Percentiles rank a stretch among this genome's conserved stretches.
phyloP scores from a whole-genome alignment of 768 basidiomycete genomes.

The Pleurotus eryngii region DNA sequence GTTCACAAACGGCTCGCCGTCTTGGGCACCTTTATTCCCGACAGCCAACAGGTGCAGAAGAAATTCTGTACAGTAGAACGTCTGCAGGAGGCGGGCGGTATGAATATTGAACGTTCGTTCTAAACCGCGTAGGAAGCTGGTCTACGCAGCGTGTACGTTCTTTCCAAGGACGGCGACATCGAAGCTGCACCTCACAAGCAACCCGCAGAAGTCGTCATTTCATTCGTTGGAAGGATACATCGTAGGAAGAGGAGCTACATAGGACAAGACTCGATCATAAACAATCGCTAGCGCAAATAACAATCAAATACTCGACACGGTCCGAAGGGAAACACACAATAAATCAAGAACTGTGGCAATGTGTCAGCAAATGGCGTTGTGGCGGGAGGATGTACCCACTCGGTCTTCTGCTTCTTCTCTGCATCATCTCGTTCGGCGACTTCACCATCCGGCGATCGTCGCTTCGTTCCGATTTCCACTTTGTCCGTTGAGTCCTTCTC shows the following conservation, averaged over 20 bases:
- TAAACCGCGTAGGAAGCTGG: too few species aligned
- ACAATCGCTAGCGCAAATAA: neutral
- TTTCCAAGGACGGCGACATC: too few species aligned
- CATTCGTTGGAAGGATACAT: neutral
- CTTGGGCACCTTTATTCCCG: too few species aligned
- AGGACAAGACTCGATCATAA: neutral
- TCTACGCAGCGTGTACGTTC: too few species aligned
- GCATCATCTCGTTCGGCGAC: neutral
- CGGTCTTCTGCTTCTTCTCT: neutral
- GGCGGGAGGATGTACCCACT: neutral
- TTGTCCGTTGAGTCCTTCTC: neutral
- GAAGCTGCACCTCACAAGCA: too few species aligned
- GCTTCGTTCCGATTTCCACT: conserved; percentile 3
- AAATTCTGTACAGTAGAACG: too few species aligned
- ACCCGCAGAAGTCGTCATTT: too few species aligned
- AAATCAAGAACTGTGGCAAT: neutral
- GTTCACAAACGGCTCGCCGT: too few species aligned
- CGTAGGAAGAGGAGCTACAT: neutral
- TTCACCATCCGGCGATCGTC: conserved; percentile 3
- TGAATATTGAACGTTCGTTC: too few species aligned
- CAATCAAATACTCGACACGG: neutral
- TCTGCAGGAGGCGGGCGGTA: too few species aligned
- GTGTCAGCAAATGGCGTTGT: neutral
- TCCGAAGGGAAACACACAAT: neutral
- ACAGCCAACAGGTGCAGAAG: too few species aligned